Conservation (phyloP, 2,329 filamentous ascomycete genomes). For the Paraphoma chrysanthemicola region DNA sequence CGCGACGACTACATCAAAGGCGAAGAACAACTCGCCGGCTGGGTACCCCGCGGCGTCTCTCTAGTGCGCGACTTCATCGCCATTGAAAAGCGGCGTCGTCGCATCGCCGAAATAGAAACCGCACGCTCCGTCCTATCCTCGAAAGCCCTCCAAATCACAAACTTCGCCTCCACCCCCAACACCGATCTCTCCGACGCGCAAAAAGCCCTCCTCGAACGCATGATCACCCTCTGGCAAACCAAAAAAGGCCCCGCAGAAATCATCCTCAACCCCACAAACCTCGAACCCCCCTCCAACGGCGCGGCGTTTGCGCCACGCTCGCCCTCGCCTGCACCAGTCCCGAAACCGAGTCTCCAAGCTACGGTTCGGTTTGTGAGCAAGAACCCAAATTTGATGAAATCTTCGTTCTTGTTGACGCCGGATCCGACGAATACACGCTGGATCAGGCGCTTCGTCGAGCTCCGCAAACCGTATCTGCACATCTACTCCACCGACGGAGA, state of each 20-base stretch:
- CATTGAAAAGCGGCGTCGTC: conserved; percentile 74
- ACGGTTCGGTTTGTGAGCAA: conserved; percentile 81
- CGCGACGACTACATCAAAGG: conserved; percentile 96
- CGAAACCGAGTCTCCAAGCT: conserved; percentile 71
- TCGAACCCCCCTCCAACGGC: conserved; percentile 73
- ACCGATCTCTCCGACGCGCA: conserved; percentile 41
- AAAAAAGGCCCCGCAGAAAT: conserved; percentile 53
- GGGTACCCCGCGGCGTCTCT: conserved; percentile 89
- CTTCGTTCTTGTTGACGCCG: conserved; percentile 85
- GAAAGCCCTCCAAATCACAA: conserved; percentile 44
- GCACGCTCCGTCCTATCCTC: conserved; percentile 71
- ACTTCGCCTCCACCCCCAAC: conserved; percentile 17
- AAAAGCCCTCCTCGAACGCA: conserved; percentile 57
- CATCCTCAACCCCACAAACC: conserved; percentile 60
- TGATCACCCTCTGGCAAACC: conserved; percentile 69
- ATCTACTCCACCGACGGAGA: conserved; percentile 89
- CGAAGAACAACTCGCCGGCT: conserved; percentile 83
- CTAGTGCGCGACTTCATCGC: conserved; percentile 87
- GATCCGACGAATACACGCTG: conserved; percentile 83
- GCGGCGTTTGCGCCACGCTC: conserved; percentile 50
- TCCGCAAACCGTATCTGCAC: conserved; percentile 89
- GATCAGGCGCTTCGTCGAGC: conserved; percentile 91
- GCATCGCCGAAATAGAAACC: conserved; percentile 81
- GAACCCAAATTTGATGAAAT: conserved; percentile 75
- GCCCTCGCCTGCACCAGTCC: conserved; percentile 44